A percentile compares a stretch with the other conserved stretches of the same genome.
Evolutionary conservation across 2,329 filamentous ascomycete species (phyloP).

Genomic region (Waltergamsia citrina): DNA sequence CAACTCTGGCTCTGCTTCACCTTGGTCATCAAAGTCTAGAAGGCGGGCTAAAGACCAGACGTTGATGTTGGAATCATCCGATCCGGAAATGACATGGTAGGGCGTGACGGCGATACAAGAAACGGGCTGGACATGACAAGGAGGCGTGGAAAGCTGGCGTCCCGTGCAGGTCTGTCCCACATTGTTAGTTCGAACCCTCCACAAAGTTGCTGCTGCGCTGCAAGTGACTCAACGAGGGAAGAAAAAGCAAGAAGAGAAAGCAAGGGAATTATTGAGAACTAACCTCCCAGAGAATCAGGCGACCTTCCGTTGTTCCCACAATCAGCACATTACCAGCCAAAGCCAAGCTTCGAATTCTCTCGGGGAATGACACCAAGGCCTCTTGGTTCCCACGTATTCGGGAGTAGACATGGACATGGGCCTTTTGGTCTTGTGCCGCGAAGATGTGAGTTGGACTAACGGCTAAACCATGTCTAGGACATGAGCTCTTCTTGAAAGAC

Average conservation of each 20-base stretch:
- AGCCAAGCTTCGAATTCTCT: conserved; percentile 71
- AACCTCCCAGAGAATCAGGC: conserved; percentile 90
- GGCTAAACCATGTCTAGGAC: conserved; percentile 69
- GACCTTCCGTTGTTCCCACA: conserved; percentile 75
- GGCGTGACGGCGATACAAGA: conserved; percentile 65
- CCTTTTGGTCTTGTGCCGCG: conserved; percentile 83
- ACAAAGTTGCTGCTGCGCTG: conserved; percentile 1
- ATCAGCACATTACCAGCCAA: conserved; percentile 65
- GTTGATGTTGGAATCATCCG: conserved; percentile 80
- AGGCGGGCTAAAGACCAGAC: conserved; percentile 80
- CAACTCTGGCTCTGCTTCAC: conserved; percentile 59
- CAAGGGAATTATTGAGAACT: conserved; percentile 16
- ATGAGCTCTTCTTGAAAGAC: conserved; percentile 86
- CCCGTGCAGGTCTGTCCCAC: conserved; percentile 58
- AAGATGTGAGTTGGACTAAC: conserved; percentile 79
- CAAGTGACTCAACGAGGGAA: conserved; percentile 8
- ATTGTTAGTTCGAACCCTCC: conserved; percentile 9
- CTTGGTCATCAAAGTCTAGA: conserved; percentile 47
- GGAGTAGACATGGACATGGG: conserved; percentile 87
- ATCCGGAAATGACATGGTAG: conserved; percentile 67
- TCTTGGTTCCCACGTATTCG: conserved; percentile 79
- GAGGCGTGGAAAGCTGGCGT: conserved; percentile 63
- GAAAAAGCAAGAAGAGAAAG: conserved; percentile 7
- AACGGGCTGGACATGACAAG: conserved; percentile 72
- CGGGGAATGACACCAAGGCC: conserved; percentile 77